Evolutionary conservation across 352 stramenopile species (phyloP), one percentile per base, ranked within the genome.

Genomic region (Globisporangium irregulare): DNA sequence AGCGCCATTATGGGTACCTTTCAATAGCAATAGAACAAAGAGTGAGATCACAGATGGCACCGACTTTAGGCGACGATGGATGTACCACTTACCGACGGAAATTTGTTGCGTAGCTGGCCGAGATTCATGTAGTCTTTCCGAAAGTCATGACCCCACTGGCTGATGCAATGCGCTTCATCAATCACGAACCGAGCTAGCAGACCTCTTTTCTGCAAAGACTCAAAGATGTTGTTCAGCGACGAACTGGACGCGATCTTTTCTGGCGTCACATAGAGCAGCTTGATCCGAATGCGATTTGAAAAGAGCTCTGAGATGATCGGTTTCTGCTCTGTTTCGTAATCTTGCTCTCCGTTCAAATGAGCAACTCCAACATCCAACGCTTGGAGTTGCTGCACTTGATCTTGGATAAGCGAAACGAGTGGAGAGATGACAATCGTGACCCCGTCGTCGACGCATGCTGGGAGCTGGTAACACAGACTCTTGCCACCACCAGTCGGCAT

Each of bases 401-500:
- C 98, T 84, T 99, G 96, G 67, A 99, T 99, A 10, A 99, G 82
- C 22, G 97, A 99, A 1, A 99, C 84, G 2, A 99, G 90, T 9
- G 98, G 98, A 38, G 96, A 99, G 62, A 99, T 97, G 12, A 99
- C 96, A 12, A 99, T 91, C 0, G 96, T 95, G 7, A 99, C 73
- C 20, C 98, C 98, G 18, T 96, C 82, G 79, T 94, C 78, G 62
- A 94, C 72, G 60, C 88, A 96, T 24, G 88, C 93, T 50, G 93
- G 93, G 14, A 98, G 78, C 67, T 99, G 98, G 73, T 99, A 99
- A 73, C 97, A 99, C 2, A 99, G 76, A 60, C 87, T 98, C 76
- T 99, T 99, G 20, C 98, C 98, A 55, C 98, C 98, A 46, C 98
- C 98, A 15, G 98, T 99, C 10, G 97, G 98, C 97, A 99, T 99